Evolutionary conservation across 441 rosid genomes (phyloP), one percentile per base, ranked within the genome.

Genomic region (Erodium trifolium): DNA sequence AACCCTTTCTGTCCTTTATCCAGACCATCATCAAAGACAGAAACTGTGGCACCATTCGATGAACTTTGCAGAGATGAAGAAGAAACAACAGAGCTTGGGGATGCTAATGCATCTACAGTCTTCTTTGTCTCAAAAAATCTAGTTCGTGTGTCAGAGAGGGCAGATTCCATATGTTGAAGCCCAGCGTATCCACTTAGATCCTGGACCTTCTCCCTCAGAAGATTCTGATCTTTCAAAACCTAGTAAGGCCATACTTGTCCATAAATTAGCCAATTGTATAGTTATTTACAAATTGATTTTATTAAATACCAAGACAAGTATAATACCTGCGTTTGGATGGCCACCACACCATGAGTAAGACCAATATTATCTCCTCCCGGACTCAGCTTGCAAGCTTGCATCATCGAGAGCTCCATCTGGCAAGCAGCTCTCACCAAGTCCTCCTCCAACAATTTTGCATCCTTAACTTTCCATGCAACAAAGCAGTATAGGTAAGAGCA

Each of bases 351-450:
- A 82, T 87, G 96, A 68, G 86, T 85, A 80, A 93, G 96, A 53
- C 71, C 68, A 66, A 70, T 70, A 70, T 34, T 78, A 43, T 77
- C 88, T 67, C 90, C 97, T 72, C 80, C 83, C 4, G 89, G 76
- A 68, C 86, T 86, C 73, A 87, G 64, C 81, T 85, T 88, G 82
- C 97, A 89, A 73, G 86, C 90, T 34, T 90, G 90, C 74, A 94
- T 90, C 97, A 94, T 91, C 53, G 97, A 94, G 57, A 94, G 91
- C 84, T 94, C 99, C 67, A 94, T 96, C 82, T 90, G 97, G 87
- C 99, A 92, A 29, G 97, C 99, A 16, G 99, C 97, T 83, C 93
- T 85, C 5, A 90, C 95, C 81, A 95, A 78, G 79, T 95, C 98
- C 75, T 87, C 91, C 80, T 90, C 97, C 82, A 95, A 76, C 63